phyloP scores from a whole-genome alignment of 495 filamentous ascomycete genomes.

The Lophiostoma macrostomum region DNA sequence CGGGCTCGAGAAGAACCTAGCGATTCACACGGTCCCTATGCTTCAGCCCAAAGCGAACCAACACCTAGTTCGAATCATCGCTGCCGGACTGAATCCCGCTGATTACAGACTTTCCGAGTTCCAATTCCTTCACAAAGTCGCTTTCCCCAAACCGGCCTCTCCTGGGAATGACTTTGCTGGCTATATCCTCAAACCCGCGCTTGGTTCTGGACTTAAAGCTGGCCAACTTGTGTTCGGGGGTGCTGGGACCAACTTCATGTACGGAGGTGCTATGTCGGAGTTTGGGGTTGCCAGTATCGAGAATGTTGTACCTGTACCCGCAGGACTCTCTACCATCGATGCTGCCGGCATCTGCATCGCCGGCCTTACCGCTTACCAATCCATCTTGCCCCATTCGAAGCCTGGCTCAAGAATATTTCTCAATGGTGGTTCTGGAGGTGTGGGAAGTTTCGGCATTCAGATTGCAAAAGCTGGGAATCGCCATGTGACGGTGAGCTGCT shows the following conservation, averaged over 20 bases:
- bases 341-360: slow-evolving; percentile 32
- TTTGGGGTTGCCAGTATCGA: slow-evolving; percentile 51
- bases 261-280: slow-evolving; percentile 55
- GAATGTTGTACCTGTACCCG: slow-evolving; percentile 46
- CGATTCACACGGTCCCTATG: slow-evolving; percentile 14
- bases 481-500: slow-evolving; percentile 35
- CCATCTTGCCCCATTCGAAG: slow-evolving; percentile 29
- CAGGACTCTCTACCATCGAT: slow-evolving; percentile 15
- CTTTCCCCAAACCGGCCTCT: slow-evolving; percentile 24
- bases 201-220: slow-evolving; percentile 42
- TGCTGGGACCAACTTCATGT: slow-evolving; percentile 31
- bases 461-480: slow-evolving; percentile 35
- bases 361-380: slow-evolving; percentile 35
- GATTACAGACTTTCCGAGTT: slow-evolving; percentile 34
- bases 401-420: slow-evolving; percentile 33
- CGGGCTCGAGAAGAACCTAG: slow-evolving; percentile 34
- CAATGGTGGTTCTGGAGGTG: slow-evolving; percentile 38
- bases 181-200: slow-evolving; percentile 47
- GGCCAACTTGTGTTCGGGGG: slow-evolving; percentile 61
- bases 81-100: slow-evolving; percentile 27
- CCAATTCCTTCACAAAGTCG: slow-evolving; percentile 7
- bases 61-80: slow-evolving; percentile 29
- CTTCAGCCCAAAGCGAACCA: slow-evolving; percentile 2
- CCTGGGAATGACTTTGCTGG: slow-evolving; percentile 47
- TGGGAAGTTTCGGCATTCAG: slow-evolving; percentile 36